These are phyloP conservation scores for Oryza rufipogon DNA, from an alignment of 176 grass and related monocot genomes.

Conservation along the genomic window DNA sequence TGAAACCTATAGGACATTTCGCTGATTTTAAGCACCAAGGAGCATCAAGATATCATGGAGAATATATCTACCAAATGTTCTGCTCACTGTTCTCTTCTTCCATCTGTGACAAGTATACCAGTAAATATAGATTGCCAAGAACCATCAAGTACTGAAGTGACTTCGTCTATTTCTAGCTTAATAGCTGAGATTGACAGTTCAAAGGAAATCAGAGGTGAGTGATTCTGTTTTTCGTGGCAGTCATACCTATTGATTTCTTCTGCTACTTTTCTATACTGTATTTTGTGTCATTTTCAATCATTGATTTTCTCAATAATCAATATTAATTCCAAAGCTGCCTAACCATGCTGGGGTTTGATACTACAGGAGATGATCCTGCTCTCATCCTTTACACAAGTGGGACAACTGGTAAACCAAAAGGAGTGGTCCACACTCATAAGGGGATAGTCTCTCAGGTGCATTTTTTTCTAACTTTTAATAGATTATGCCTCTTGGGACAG, in stretches of 20 bases:
- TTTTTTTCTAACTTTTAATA: conserved; percentile 34
- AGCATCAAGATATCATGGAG: conserved; percentile 75
- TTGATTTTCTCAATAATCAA: background rate
- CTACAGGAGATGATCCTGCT: conserved; percentile 85
- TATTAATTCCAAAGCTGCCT: conserved; percentile 24
- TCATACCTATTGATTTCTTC: conserved; percentile 21
- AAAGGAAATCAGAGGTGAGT: conserved; percentile 50
- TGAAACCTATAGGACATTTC: conserved; percentile 75
- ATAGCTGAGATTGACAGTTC: conserved; percentile 61
- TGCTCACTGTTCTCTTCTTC: conserved; percentile 75
- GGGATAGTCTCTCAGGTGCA: conserved; percentile 82
- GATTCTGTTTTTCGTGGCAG: background rate
- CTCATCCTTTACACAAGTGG: conserved; percentile 99
- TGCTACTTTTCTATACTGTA: conserved; percentile 1
- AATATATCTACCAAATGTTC: conserved; percentile 85
- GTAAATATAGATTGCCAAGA: conserved; percentile 48
- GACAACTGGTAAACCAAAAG: conserved; percentile 98
- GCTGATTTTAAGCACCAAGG: conserved; percentile 87
- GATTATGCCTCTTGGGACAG: background rate
- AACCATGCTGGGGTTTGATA: conserved; percentile 29
- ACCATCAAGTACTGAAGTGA: conserved; percentile 44
- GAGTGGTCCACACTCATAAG: conserved; percentile 86
- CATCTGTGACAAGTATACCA: conserved; percentile 58
- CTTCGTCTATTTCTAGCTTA: conserved; percentile 55
- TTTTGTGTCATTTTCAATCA: conserved; percentile 6